phyloP scores from a whole-genome alignment of 2,329 filamentous ascomycete species.

The Coniella lustricola region DNA sequence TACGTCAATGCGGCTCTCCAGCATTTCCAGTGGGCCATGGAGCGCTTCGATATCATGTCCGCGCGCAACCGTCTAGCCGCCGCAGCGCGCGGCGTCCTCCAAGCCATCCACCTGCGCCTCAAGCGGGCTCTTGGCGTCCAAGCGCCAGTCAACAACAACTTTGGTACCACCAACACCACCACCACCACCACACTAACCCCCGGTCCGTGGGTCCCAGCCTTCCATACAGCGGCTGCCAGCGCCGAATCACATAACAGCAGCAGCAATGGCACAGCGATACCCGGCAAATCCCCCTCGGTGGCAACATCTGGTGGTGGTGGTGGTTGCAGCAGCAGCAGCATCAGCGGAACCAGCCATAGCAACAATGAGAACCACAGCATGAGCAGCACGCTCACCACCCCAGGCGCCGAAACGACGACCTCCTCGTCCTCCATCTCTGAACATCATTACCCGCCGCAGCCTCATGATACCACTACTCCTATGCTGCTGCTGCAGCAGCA shows the following conservation, averaged over 20 bases:
- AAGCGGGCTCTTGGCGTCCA: constrained; percentile 39
- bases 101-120: constrained; percentile 47
- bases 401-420: constrained; percentile 1
- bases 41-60: constrained; percentile 51
- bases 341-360: background rate
- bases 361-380: constrained; percentile 8
- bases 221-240: background rate
- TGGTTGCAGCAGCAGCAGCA: too few species aligned
- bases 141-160: background rate
- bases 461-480: background rate
- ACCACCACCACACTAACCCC: too few species aligned
- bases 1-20: constrained; percentile 40
- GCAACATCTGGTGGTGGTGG: constrained; percentile 15
- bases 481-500: background rate
- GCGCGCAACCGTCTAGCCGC: constrained; percentile 46
- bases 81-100: constrained; percentile 47
- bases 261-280: background rate
- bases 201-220: background rate
- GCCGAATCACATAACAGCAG: background rate
- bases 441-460: background rate
- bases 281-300: background rate
- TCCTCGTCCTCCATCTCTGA: background rate
- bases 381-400: constrained; percentile 7
- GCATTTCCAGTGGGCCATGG: constrained; percentile 53
- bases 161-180: too few species aligned